Base-by-base conservation (phyloP, 176 grass and related monocot genomes). In the Ensete ventricosum region DNA sequence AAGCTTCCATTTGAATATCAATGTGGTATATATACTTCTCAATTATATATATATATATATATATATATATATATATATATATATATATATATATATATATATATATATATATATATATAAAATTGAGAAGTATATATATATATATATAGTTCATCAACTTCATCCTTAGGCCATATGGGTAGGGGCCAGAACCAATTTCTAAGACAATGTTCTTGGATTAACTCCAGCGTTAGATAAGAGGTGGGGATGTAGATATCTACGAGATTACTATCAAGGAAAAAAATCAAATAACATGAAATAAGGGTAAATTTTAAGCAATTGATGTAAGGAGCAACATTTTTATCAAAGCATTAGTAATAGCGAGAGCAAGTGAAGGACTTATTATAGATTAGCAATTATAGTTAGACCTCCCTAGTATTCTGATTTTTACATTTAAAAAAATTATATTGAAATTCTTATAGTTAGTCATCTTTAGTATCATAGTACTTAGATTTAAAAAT, bases 401-500 rank as follows among this genome's bases (percentile, higher is more conserved):
- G 34, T 43, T 6, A 43, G 0, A 6, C 0, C 34, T 43, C 5
- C 5, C 6, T 43, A 6, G 34, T 0, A 43, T 43, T 0, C 5
- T 0, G 0, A 6, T 43, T 1, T 4, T 4, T 43, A 6, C 0
- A 6, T 0, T 43, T 43, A 0, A 43, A 43, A 43, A 43, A 6
- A 0, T 43, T 34, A 34, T 0, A 4, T 43, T 43, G 24, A 25
- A 4, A 2, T 0, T 0, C 0, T 43, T 43, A 0, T 43, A 43
- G 34, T 43, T 6, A 43, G 4, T 0, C 0, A 4, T 43, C 5
- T 43, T 43, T 43, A 43, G 3, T 0, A 43, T 43, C 4, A 6
- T 0, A 0, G 0, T 43, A 3, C 34, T 4, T 43, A 43, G 0
- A 6, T 0, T 43, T 43, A 0, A 43, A 43, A 43, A 6, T 0